phyloP scores from a whole-genome alignment of 2,329 filamentous ascomycete genomes.

The Aureobasidium pullulans region DNA sequence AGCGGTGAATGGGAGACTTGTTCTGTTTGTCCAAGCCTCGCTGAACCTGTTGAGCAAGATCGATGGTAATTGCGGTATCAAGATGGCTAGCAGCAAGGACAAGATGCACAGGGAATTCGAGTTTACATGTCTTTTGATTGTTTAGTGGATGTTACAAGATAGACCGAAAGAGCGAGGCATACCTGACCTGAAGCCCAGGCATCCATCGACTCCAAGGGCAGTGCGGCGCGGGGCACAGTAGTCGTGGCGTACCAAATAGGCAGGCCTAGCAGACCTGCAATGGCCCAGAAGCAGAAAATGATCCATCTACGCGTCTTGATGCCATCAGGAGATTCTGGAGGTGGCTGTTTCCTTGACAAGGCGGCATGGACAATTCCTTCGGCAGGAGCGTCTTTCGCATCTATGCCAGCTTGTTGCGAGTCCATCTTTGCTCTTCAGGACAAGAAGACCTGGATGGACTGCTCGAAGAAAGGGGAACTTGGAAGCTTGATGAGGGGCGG shows the following conservation, averaged over 20 bases:
- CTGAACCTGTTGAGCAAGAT: conserved; percentile 73
- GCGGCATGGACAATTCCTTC: conserved; percentile 8
- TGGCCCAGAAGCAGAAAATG: conserved; percentile 82
- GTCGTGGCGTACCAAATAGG: conserved; percentile 97
- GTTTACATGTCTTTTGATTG: conserved; percentile 63
- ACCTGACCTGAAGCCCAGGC: conserved; percentile 89
- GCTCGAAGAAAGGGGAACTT: not conserved
- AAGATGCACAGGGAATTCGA: conserved; percentile 80
- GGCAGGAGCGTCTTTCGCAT: not conserved
- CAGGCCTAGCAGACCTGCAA: conserved; percentile 74
- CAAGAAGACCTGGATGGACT: not conserved
- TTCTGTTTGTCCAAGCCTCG: conserved; percentile 79
- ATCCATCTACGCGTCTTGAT: conserved; percentile 64
- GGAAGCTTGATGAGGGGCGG: not conserved
- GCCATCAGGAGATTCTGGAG: conserved; percentile 67
- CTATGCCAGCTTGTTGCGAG: not conserved
- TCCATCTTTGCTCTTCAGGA: not conserved
- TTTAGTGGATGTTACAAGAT: conserved; percentile 1
- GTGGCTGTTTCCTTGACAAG: conserved; percentile 41
- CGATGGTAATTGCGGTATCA: conserved; percentile 59
- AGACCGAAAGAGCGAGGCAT: conserved; percentile 20
- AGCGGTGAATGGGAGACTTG: conserved; percentile 75
- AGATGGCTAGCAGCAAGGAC: conserved; percentile 64
- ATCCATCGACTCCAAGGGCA: conserved; percentile 81
- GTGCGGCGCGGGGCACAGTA: conserved; percentile 75